Evolutionary conservation across 176 grass and related monocot genomes (phyloP).

Genomic region (Oropetium thomaeum): DNA sequence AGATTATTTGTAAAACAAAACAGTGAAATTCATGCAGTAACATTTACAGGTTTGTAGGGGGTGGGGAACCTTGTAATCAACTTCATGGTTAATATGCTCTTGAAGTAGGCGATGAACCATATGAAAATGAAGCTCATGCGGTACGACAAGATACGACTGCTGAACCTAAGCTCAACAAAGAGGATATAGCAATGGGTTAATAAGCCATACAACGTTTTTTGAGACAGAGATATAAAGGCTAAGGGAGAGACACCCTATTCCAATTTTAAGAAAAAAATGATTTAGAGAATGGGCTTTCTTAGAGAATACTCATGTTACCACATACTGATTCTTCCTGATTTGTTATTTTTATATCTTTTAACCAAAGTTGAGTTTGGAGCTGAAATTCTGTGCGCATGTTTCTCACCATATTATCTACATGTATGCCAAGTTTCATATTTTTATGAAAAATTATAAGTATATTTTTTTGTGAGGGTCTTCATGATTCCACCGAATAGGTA

Average conservation of each 20-base stretch:
- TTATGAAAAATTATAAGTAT: too few relatives aligned
- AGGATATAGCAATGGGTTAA: constrained; percentile 8
- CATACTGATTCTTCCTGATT: too few relatives aligned
- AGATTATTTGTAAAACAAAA: constrained; percentile 12
- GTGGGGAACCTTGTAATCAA: constrained; percentile 71
- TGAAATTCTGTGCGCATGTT: too few relatives aligned
- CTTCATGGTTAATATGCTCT: constrained; percentile 78
- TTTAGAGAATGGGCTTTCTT: too few relatives aligned
- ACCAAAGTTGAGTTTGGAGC: too few relatives aligned
- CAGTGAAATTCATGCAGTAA: background rate
- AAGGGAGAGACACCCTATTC: background rate
- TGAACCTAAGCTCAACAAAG: constrained; percentile 53
- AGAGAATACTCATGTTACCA: background rate
- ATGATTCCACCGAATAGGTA: too few relatives aligned
- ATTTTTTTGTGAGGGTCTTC: too few relatives aligned
- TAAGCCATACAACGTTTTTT: background rate
- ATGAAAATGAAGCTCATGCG: constrained; percentile 92
- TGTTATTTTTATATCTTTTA: too few relatives aligned
- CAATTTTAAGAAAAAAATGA: background rate
- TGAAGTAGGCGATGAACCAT: constrained; percentile 65
- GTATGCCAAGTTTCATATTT: too few relatives aligned
- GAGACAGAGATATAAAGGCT: background rate
- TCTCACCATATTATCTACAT: too few relatives aligned
- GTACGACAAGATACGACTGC: constrained; percentile 57
- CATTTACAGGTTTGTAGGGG: background rate